phyloP scores from a whole-genome alignment of 1,284 basidiomycete species.

The Inonotus obliquus region DNA sequence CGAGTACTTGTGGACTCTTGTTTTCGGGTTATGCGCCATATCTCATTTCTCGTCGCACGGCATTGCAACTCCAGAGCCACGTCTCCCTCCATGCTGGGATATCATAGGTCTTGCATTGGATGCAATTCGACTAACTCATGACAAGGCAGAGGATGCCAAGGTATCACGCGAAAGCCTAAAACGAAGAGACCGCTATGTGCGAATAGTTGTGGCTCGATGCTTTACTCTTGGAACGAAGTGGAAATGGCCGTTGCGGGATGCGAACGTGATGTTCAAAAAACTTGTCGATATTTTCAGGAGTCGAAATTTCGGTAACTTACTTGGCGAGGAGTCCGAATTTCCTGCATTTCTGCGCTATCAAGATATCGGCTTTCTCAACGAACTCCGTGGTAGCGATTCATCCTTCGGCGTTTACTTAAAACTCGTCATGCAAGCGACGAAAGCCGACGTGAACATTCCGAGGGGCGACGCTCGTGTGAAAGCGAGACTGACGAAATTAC shows the following conservation, averaged over 20 bases:
- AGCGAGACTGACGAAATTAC: slow-evolving; percentile 62
- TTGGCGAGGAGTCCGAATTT: slow-evolving; percentile 71
- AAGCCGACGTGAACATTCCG: slow-evolving; percentile 29
- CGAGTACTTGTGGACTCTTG: slow-evolving; percentile 69
- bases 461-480: slow-evolving; percentile 35
- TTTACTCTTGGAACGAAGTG: slow-evolving; percentile 67
- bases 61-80: slow-evolving; percentile 41
- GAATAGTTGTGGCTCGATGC: slow-evolving; percentile 70
- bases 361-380: slow-evolving; percentile 51
- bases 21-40: slow-evolving; percentile 69
- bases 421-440: slow-evolving; percentile 58
- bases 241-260: slow-evolving; percentile 68
- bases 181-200: slow-evolving; percentile 74
- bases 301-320: slow-evolving; percentile 76
- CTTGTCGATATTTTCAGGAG: slow-evolving; percentile 77
- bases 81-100: slow-evolving; percentile 65
- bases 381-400: slow-evolving; percentile 57
- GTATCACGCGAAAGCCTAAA: slow-evolving; percentile 40
- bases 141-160: slow-evolving; percentile 43
- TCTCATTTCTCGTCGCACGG: slow-evolving; percentile 79
- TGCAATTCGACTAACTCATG: slow-evolving; percentile 52
- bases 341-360: slow-evolving; percentile 71
- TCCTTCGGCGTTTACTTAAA: slow-evolving; percentile 82
- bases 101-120: slow-evolving; percentile 56
- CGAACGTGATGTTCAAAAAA: slow-evolving; percentile 56